A percentile compares a stretch with the other conserved stretches of the same genome.
Evolutionary conservation across 2,329 filamentous ascomycete species (phyloP).

Genomic region (Plenodomus tracheiphilus): DNA sequence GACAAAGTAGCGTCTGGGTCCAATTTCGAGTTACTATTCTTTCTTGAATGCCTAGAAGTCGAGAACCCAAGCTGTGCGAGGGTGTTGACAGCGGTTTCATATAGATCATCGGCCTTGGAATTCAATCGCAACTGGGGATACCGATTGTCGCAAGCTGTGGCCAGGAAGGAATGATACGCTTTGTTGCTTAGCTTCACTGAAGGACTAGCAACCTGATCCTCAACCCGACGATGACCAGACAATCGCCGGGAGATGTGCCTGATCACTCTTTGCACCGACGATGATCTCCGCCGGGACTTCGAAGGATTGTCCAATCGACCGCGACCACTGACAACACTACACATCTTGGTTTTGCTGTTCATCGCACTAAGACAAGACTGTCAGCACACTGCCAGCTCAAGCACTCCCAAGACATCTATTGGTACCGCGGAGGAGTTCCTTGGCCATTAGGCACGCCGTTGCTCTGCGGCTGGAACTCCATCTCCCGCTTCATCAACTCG

Average conservation of each 20-base stretch:
- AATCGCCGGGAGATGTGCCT: not conserved
- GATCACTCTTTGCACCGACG: not conserved
- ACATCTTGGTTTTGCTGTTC: not conserved
- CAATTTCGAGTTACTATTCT: not conserved
- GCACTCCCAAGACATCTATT: slow-evolving; percentile 24
- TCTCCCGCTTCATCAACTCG: slow-evolving; percentile 52
- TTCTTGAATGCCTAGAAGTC: not conserved
- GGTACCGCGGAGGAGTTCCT: slow-evolving; percentile 42
- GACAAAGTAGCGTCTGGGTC: not conserved
- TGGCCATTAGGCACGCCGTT: slow-evolving; percentile 32
- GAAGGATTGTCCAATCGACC: too few relatives aligned
- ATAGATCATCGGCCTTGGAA: not conserved
- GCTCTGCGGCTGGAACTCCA: slow-evolving; percentile 35
- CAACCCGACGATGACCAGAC: not conserved
- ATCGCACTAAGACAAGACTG: slow-evolving; percentile 1
- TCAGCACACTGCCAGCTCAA: slow-evolving; percentile 17
- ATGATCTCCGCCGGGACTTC: not conserved
- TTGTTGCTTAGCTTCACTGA: too few relatives aligned
- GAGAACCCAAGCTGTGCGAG: not conserved
- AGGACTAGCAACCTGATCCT: too few relatives aligned
- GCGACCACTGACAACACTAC: not conserved
- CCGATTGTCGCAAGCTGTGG: not conserved
- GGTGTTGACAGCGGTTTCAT: not conserved
- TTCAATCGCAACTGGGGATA: not conserved
- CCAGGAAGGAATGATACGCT: too few relatives aligned